phyloP scores from a whole-genome alignment of 108 stramenopile genomes.

The Pseudonitzschia multistriata region DNA sequence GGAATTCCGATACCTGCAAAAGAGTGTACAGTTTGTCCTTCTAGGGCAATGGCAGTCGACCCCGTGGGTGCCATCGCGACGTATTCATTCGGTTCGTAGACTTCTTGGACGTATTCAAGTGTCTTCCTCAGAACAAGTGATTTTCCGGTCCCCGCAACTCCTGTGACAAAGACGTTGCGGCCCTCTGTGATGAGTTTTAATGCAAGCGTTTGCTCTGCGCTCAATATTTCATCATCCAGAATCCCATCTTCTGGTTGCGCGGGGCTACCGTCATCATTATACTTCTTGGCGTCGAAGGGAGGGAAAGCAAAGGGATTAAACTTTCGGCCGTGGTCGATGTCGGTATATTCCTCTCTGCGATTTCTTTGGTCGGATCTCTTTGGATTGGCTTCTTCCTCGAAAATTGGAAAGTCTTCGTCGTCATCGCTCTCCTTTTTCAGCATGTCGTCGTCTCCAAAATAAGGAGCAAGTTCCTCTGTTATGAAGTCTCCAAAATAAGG shows the following conservation, averaged over 20 bases:
- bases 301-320: not conserved
- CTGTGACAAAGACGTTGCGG: slow-evolving; percentile 55
- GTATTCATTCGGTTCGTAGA: slow-evolving; percentile 25
- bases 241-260: not conserved
- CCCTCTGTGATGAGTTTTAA: slow-evolving; percentile 37
- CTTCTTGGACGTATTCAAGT: slow-evolving; percentile 32
- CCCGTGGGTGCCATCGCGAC: slow-evolving; percentile 76
- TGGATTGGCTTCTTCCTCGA: slow-evolving; percentile 5
- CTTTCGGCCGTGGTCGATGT: not conserved
- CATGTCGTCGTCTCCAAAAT: too few relatives aligned
- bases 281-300: too few relatives aligned
- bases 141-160: slow-evolving; percentile 71
- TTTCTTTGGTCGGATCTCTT: not conserved
- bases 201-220: slow-evolving; percentile 41
- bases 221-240: slow-evolving; percentile 16
- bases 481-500: not conserved
- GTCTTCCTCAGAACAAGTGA: slow-evolving; percentile 47
- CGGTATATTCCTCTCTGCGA: not conserved
- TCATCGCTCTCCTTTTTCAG: slow-evolving; percentile 4
- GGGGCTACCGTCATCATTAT: not conserved
- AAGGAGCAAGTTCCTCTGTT: too few relatives aligned
- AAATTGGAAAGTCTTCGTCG: slow-evolving; percentile 10
- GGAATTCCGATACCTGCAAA: slow-evolving; percentile 69
- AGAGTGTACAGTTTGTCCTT: slow-evolving; percentile 80
- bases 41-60: slow-evolving; percentile 60